Evolutionary conservation across 2,329 filamentous ascomycete genomes (phyloP).

Genomic region (Ophiocordyceps unilateralis): DNA sequence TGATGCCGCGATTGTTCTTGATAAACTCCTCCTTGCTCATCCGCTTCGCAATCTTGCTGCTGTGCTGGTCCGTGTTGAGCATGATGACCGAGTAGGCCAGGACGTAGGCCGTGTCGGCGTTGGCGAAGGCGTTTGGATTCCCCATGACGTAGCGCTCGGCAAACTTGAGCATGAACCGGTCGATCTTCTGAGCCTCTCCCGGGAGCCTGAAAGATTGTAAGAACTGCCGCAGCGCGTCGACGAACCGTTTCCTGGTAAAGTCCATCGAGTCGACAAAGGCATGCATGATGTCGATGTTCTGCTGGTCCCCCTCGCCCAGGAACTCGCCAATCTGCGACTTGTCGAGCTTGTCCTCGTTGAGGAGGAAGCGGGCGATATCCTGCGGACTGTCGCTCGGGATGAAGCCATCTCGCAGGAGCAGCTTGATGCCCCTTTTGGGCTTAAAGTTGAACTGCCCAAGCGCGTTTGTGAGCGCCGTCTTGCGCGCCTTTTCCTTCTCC

Average conservation of each 20-base stretch:
- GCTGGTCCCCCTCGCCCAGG: conserved; percentile 78
- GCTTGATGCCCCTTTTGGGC: conserved; percentile 81
- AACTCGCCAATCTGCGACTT: conserved; percentile 90
- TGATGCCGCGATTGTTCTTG: conserved; percentile 97
- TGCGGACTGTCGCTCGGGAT: conserved; percentile 62
- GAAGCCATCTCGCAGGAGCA: conserved; percentile 69
- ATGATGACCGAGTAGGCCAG: conserved; percentile 92
- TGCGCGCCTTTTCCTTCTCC: conserved; percentile 87
- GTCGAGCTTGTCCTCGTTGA: conserved; percentile 68
- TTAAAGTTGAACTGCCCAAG: conserved; percentile 95
- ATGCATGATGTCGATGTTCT: conserved; percentile 96
- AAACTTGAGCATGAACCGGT: conserved; percentile 98
- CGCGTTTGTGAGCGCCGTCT: conserved; percentile 79
- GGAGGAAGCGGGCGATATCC: conserved; percentile 71
- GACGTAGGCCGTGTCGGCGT: conserved; percentile 94
- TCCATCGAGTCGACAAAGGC: conserved; percentile 94
- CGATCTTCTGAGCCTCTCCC: conserved; percentile 95
- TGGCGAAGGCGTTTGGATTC: conserved; percentile 94
- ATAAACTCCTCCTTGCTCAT: conserved; percentile 98
- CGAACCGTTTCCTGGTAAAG: conserved; percentile 78
- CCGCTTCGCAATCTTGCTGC: conserved; percentile 60
- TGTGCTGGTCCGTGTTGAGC: conserved; percentile 92
- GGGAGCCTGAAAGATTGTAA: conserved; percentile 88
- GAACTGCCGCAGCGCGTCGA: conserved; percentile 80
- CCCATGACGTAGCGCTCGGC: conserved; percentile 88